A percentile compares a stretch with the other conserved stretches of the same genome.
Conservation (phyloP, 83 land plant genomes). For the Diphasiastrum complanatum region DNA sequence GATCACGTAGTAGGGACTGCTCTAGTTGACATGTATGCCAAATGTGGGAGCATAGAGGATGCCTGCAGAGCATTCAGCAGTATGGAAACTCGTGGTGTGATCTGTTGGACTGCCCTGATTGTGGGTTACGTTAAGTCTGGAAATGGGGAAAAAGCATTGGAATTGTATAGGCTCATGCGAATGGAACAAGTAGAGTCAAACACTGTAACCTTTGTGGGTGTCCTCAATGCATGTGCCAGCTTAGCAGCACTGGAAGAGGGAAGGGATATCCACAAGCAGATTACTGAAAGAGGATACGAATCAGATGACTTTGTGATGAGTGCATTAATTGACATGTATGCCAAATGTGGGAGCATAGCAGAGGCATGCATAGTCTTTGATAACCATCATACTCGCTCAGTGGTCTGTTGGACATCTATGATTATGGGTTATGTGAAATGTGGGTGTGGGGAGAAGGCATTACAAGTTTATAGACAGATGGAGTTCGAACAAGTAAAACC, state of each 20-base stretch:
- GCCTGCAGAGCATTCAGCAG: not conserved
- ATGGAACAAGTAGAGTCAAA: not conserved
- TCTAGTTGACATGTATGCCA: not conserved
- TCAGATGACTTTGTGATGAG: conserved; percentile 35
- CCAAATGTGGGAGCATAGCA: conserved; percentile 30
- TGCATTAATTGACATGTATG: conserved; percentile 34
- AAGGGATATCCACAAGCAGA: conserved; percentile 34
- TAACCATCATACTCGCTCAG: not conserved
- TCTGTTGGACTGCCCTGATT: not conserved
- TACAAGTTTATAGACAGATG: conserved; percentile 42
- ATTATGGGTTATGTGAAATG: conserved; percentile 40
- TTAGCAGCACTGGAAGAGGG: conserved; percentile 41
- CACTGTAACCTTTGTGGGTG: conserved; percentile 3
- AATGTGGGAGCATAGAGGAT: not conserved
- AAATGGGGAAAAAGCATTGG: not conserved
- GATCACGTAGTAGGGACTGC: not conserved
- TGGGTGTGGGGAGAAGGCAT: conserved; percentile 31
- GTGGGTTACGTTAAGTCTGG: not conserved
- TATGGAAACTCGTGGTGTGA: not conserved
- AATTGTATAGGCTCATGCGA: not conserved
- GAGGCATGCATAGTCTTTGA: conserved; percentile 16
- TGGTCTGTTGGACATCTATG: conserved; percentile 9
- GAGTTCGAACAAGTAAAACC: conserved; percentile 32
- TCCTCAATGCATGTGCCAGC: conserved; percentile 42
- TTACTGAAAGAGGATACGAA: conserved; percentile 22